Conservation (phyloP, 2,329 filamentous ascomycete species). For the Aspergillus sojae region DNA sequence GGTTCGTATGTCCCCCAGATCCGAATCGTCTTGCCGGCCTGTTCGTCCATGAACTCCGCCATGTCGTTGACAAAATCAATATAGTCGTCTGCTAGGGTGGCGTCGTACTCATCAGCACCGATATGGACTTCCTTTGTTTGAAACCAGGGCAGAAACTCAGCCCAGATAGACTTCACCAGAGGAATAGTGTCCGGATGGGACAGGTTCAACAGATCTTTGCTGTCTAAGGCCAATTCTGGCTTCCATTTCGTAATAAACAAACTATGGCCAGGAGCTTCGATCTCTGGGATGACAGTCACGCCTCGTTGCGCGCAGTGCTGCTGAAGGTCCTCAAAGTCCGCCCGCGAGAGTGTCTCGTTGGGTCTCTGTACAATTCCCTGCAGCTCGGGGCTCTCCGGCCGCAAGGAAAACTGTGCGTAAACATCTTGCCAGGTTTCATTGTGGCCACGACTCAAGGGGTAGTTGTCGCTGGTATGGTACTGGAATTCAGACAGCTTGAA, state of each 20-base stretch:
- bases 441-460: constrained; percentile 53
- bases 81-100: constrained; percentile 51
- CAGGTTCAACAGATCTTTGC: constrained; percentile 58
- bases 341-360: constrained; percentile 59
- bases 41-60: constrained; percentile 48
- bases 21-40: constrained; percentile 49
- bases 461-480: constrained; percentile 61
- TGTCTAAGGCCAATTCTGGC: constrained; percentile 55
- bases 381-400: constrained; percentile 52
- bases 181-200: constrained; percentile 58
- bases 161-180: constrained; percentile 58
- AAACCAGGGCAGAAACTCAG: constrained; percentile 59
- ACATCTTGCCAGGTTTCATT: constrained; percentile 52
- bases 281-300: constrained; percentile 62
- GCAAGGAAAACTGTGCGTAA: constrained; percentile 59
- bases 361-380: constrained; percentile 52
- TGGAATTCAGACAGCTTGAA: constrained; percentile 65
- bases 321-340: constrained; percentile 58
- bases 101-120: constrained; percentile 59
- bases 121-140: constrained; percentile 58
- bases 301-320: constrained; percentile 56
- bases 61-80: constrained; percentile 58
- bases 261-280: constrained; percentile 62
- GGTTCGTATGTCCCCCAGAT: constrained; percentile 63
- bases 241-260: constrained; percentile 62